A percentile compares a stretch with the other conserved stretches of the same genome.
Evolutionary conservation across 2,329 filamentous ascomycete species (phyloP).

Genomic region (Thermothelomyces thermophilus): DNA sequence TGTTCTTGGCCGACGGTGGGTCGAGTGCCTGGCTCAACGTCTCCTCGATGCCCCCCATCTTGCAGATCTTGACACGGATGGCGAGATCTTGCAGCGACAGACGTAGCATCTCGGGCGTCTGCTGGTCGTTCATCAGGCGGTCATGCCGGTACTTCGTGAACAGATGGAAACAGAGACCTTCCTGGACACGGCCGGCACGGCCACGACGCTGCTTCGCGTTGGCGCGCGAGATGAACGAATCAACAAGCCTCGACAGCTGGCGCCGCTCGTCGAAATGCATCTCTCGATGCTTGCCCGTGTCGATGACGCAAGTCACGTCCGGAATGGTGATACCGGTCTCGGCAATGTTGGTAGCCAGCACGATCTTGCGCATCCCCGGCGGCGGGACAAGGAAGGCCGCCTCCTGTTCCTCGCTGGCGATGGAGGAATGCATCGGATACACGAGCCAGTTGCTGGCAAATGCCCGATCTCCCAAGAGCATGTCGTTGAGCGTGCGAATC

Average conservation of each 20-base stretch:
- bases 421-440: conserved; percentile 86
- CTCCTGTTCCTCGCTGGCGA: conserved; percentile 94
- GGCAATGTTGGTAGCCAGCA: conserved; percentile 94
- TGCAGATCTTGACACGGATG: conserved; percentile 95
- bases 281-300: conserved; percentile 93
- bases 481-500: conserved; percentile 80
- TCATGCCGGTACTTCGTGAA: conserved; percentile 90
- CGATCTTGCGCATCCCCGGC: conserved; percentile 78
- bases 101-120: conserved; percentile 93
- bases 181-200: conserved; percentile 89
- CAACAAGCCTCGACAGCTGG: conserved; percentile 83
- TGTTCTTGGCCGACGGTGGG: conserved; percentile 84
- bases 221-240: conserved; percentile 90
- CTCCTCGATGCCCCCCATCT: conserved; percentile 85
- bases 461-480: conserved; percentile 67
- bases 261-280: conserved; percentile 94
- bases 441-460: conserved; percentile 77
- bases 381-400: conserved; percentile 84
- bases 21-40: conserved; percentile 84
- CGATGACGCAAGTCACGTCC: conserved; percentile 93
- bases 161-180: conserved; percentile 90
- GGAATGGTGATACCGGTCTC: conserved; percentile 98
- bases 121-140: conserved; percentile 76
- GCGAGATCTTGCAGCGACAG: conserved; percentile 91
- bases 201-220: conserved; percentile 94